Conservation (phyloP, 2,329 filamentous ascomycete genomes). For the Epichloe sibirici region DNA sequence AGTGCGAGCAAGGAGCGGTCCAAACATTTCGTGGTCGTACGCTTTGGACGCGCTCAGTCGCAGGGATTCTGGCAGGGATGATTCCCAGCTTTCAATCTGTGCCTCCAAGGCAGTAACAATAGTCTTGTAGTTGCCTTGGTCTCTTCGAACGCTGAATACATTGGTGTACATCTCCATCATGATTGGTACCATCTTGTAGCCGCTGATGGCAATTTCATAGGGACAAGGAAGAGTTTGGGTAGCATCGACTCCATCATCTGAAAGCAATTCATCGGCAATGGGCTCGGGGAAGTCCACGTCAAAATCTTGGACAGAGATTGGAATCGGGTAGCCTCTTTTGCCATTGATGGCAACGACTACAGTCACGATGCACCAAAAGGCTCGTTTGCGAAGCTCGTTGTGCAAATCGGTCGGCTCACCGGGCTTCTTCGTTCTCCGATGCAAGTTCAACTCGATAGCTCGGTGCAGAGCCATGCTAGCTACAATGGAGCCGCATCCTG, state of each 20-base stretch:
- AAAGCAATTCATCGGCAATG: conserved; percentile 58
- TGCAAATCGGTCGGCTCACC: conserved; percentile 43
- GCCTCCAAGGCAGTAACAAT: conserved; percentile 54
- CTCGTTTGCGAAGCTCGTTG: conserved; percentile 63
- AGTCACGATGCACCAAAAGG: conserved; percentile 62
- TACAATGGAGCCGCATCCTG: conserved; percentile 60
- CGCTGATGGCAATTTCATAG: conserved; percentile 54
- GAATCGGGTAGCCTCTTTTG: conserved; percentile 66
- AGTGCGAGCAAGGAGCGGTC: conserved; percentile 41
- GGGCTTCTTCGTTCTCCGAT: conserved; percentile 50
- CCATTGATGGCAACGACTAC: conserved; percentile 59
- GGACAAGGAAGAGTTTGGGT: conserved; percentile 46
- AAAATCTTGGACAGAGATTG: conserved; percentile 60
- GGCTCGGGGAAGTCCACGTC: conserved; percentile 66
- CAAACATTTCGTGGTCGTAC: conserved; percentile 32
- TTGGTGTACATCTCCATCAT: conserved; percentile 64
- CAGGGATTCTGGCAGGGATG: conserved; percentile 50
- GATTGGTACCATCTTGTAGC: conserved; percentile 52
- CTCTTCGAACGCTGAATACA: conserved; percentile 59
- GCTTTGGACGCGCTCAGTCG: conserved; percentile 30
- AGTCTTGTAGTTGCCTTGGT: conserved; percentile 49
- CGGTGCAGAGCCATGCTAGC: conserved; percentile 51
- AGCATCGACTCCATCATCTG: conserved; percentile 49
- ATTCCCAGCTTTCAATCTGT: conserved; percentile 50
- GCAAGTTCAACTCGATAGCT: conserved; percentile 63